These are phyloP conservation scores for Suillus cothurnatus DNA, from an alignment of 768 basidiomycete species.

Conservation along the genomic window DNA sequence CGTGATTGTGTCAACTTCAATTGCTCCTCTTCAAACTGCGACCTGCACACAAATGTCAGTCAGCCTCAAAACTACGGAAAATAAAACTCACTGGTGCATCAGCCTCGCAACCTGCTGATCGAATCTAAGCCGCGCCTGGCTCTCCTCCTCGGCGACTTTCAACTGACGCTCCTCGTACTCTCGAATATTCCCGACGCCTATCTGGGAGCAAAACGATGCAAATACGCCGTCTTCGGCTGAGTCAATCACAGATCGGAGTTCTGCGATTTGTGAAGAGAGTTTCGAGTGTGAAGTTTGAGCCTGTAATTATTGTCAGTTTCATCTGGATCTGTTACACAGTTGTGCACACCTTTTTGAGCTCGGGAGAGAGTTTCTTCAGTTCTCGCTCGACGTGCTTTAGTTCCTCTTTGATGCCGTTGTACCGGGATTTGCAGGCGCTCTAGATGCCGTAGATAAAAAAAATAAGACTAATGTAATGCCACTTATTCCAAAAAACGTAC, in stretches of 20 bases:
- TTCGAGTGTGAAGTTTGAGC: constrained; percentile 52
- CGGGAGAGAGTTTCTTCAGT: constrained; percentile 64
- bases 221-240: constrained; percentile 83
- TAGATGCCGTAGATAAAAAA: constrained; percentile 28
- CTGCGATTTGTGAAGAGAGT: constrained; percentile 56
- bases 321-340: neutral
- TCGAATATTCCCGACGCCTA: constrained; percentile 79
- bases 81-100: constrained; percentile 71
- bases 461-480: neutral
- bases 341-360: constrained; percentile 65
- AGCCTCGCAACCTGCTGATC: constrained; percentile 87
- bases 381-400: constrained; percentile 78
- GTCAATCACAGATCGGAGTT: constrained; percentile 61
- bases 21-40: constrained; percentile 81
- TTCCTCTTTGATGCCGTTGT: constrained; percentile 82
- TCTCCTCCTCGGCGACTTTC: constrained; percentile 86
- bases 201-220: constrained; percentile 72
- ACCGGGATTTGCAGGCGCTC: constrained; percentile 74
- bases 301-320: constrained; percentile 34
- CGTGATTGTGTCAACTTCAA: constrained; percentile 67
- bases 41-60: constrained; percentile 42
- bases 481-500: constrained; percentile 42
- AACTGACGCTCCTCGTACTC: constrained; percentile 94
- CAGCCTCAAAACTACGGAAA: neutral
- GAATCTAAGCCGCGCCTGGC: constrained; percentile 77